Evolutionary conservation across 148 eudicot species (phyloP), one percentile per base, ranked within the genome.

Genomic region (Silene conica): DNA sequence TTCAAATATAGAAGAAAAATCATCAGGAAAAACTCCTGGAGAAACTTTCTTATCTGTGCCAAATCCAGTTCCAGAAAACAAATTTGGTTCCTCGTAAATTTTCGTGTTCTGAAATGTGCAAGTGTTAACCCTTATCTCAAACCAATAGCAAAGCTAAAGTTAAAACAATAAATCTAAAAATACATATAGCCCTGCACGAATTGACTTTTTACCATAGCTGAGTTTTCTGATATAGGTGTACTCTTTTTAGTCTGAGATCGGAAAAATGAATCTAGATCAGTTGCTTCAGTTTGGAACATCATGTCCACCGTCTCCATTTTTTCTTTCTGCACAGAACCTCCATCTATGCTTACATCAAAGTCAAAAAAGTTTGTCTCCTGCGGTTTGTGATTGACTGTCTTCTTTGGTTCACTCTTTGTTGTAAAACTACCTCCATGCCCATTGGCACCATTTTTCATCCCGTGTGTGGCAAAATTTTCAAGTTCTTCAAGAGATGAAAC

Each of bases 1-100:
- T 88, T 82, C 96, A 79, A 90, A 86, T 38, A 92, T 63, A 10
- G 75, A 78, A 48, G 87, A 64, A 25, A 90, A 88, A 71, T 88
- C 96, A 82, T 88, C 83, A 70, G 68, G 78, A 66, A 45, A 50
- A 78, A 73, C 81, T 46, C 78, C 50, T 15, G 63, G 46, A 19
- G 89, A 64, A 55, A 78, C 54, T 52, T 81, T 81, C 74, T 84
- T 83, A 70, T 81, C 82, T 34, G 41, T 71, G 65, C 63, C 62
- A 62, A 78, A 75, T 67, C 78, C 18, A 28, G 78, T 64, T 65
- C 63, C 78, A 46, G 81, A 58, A 72, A 69, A 76, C 75, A 66
- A 65, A 84, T 73, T 64, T 52, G 75, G 67, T 80, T 60, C 74
- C 50, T 71, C 78, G 46, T 74, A 67, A 58, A 84, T 31, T 73